phyloP scores from a whole-genome alignment of 805 yeast genomes.

The Wickerhamomyces hampshirensis region DNA sequence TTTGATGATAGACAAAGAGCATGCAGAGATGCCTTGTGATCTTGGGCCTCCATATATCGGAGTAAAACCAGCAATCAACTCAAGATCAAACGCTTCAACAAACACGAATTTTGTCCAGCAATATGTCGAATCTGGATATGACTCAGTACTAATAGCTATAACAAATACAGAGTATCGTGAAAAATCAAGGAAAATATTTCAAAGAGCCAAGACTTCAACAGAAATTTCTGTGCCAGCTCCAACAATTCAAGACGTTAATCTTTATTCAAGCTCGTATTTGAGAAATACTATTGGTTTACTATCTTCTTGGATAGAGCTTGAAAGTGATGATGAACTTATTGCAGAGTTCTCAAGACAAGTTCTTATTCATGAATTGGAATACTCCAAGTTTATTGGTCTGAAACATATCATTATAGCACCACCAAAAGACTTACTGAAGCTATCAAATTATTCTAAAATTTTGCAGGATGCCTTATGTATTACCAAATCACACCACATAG shows the following conservation, averaged over 20 bases:
- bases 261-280: constrained; percentile 39
- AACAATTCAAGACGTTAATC: constrained; percentile 34
- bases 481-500: constrained; percentile 23
- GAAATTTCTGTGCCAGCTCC: constrained; percentile 37
- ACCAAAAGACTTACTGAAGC: constrained; percentile 50
- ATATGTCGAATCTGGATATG: constrained; percentile 39
- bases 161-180: constrained; percentile 49
- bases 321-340: constrained; percentile 42
- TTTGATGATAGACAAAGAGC: neutral
- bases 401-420: constrained; percentile 56
- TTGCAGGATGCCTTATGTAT: constrained; percentile 30
- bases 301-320: constrained; percentile 69
- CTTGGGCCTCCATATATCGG: constrained; percentile 32
- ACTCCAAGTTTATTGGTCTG: constrained; percentile 57
- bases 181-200: constrained; percentile 34
- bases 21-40: constrained; percentile 5
- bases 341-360: constrained; percentile 55
- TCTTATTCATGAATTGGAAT: constrained; percentile 50
- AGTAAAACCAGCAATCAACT: constrained; percentile 38
- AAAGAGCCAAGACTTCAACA: constrained; percentile 23
- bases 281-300: constrained; percentile 47
- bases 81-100: constrained; percentile 26
- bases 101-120: constrained; percentile 26
- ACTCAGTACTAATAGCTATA: constrained; percentile 47
- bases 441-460: constrained; percentile 45